Percentiles rank a stretch among this genome's conserved stretches.
phyloP scores from a whole-genome alignment of 2,329 filamentous ascomycete genomes.

The Penicillium sp. region DNA sequence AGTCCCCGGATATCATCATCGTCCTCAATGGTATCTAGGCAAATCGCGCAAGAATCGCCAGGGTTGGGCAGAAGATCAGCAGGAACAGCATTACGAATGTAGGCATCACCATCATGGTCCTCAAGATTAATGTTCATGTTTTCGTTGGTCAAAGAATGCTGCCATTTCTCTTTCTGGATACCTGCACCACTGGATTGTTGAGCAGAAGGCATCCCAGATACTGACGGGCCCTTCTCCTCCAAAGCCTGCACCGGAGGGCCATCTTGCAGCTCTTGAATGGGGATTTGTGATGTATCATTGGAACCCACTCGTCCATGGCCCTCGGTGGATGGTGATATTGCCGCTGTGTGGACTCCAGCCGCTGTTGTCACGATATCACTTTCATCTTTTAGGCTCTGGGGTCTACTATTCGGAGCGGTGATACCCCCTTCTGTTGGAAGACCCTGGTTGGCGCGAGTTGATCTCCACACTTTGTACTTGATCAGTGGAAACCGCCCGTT shows the following conservation, averaged over 20 bases:
- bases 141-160: constrained; percentile 34
- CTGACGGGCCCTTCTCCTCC: constrained; percentile 17
- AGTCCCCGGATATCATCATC: constrained; percentile 93
- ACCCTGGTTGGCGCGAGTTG: constrained; percentile 76
- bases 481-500: constrained; percentile 94
- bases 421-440: constrained; percentile 83
- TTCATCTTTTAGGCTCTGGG: constrained; percentile 69
- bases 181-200: constrained; percentile 7
- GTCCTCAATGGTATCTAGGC: constrained; percentile 89
- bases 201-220: not conserved
- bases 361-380: constrained; percentile 44
- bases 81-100: constrained; percentile 77
- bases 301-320: constrained; percentile 22
- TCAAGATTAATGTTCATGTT: constrained; percentile 61
- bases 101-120: constrained; percentile 67
- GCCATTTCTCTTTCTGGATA: constrained; percentile 22
- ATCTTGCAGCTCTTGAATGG: constrained; percentile 17
- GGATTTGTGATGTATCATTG: constrained; percentile 12
- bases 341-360: constrained; percentile 23
- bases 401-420: constrained; percentile 66
- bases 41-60: constrained; percentile 94
- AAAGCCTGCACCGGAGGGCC: constrained; percentile 8
- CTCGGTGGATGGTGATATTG: constrained; percentile 23
- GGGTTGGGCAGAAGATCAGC: constrained; percentile 77
- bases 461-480: constrained; percentile 96